Base-by-base conservation (phyloP, 2,329 filamentous ascomycete species). In the Monosporascus sp. region DNA sequence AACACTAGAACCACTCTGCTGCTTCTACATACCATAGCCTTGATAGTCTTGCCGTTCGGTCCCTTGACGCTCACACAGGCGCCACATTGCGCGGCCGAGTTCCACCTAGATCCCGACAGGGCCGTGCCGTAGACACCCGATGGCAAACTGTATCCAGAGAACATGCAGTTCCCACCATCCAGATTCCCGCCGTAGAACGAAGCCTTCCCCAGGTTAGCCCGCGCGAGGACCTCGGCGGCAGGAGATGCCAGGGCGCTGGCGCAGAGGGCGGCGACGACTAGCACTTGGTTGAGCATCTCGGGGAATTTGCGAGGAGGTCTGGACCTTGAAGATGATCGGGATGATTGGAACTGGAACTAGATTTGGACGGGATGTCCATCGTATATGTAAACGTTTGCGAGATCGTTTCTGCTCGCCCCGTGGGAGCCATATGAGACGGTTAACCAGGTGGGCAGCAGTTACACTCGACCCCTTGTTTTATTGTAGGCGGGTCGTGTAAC, bases 111-210 rank as follows among this genome's bases (percentile, higher is more conserved):
- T 40, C 77, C 77, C 1, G 84, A 82, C 49, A 84, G 75, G 2
- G 86, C 85, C 9, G 83, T 84, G 52, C 86, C 85, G 60, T 73
- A 81, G 52, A 87, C 68, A 14, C 74, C 72, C 11, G 77, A 72
- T 7, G 85, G 84, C 26, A 88, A 71, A 3, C 77, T 84, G 71
- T 86, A 87, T 49, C 76, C 80, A 7, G 74, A 73, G 73, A 88
- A 87, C 14, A 79, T 82, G 69, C 85, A 89, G 54, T 75, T 77
- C 56, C 85, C 85, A 40, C 84, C 84, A 5, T 69, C 66, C 2
- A 83, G 65, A 64, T 82, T 80, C 31, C 81, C 79, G 35, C 77
- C 75, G 61, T 83, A 82, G 59, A 73, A 80, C 47, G 80, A 46
- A 15, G 43, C 43, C 15, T 18, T 46, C n/a, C 43, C 43, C 14